Base-by-base conservation (phyloP, 305 asterid genomes). In the Petunia hybrid region DNA sequence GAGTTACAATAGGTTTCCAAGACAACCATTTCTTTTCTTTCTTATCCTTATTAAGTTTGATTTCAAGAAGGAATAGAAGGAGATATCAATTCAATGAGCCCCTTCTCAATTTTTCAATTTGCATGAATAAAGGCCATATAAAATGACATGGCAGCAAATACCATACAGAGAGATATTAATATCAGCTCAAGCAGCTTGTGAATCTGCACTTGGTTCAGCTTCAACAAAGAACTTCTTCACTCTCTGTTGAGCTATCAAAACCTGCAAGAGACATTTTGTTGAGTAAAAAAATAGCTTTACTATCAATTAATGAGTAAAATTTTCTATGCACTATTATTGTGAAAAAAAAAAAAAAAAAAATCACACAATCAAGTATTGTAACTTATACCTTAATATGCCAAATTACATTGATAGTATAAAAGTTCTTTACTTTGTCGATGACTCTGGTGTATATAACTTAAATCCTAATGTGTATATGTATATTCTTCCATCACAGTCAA, bases 201-300 rank as follows among this genome's bases (percentile, higher is more conserved):
- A 59, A 59, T 59, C 64, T n/a, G 64, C 10, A n/a, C 16, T 59
- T n/a, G 64, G 64, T 59, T 59, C 38, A 5, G 64, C 64, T 59
- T 16, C 64, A 0, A 59, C 3, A 59, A n/a, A 59, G 22, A 59
- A 59, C 64, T 59, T 59, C 64, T 59, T 59, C 64, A 59, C 64
- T 59, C 64, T n/a, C 64, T 59, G 64, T 36, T 59, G 64, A 16
- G 64, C 64, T n/a, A 59, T 59, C 16, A 59, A 59, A 5, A 59
- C 64, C 64, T 59, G 62, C 62, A 56, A 14, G 62, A 1, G 31
- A 4, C 62, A 56, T 0, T 56, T 56, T 56, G 35, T 4, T 1
- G 3, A 56, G n/a, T 56, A 0, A 14, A 14, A 22, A 56, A 56
- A 56, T 56, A 56, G 2, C 16, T 56, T 56, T 7, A 56, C 16